A percentile compares a stretch with the other conserved stretches of the same genome.
These are phyloP conservation scores for Sutorius australiensis DNA, from an alignment of 768 basidiomycete genomes.

Conservation along the genomic window DNA sequence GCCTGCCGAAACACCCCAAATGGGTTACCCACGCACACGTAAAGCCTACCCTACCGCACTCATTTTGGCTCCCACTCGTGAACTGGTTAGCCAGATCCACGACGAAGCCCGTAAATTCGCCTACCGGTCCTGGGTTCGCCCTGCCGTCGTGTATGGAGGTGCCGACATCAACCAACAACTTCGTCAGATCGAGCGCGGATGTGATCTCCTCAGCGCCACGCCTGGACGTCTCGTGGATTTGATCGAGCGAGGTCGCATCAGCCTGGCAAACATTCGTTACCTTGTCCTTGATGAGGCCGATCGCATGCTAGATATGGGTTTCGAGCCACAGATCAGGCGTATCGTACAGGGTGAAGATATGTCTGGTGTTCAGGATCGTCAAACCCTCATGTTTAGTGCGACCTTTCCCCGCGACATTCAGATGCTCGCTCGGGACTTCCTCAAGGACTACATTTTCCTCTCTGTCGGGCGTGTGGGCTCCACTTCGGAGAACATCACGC, in stretches of 20 bases:
- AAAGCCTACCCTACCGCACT: slow-evolving; percentile 97
- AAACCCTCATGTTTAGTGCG: slow-evolving; percentile 99
- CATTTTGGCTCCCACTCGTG: slow-evolving; percentile 96
- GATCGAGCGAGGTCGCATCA: slow-evolving; percentile 96
- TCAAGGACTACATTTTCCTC: slow-evolving; percentile 98
- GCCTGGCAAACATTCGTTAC: slow-evolving; percentile 93
- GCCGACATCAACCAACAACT: slow-evolving; percentile 97
- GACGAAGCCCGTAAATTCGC: slow-evolving; percentile 99
- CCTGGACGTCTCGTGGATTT: slow-evolving; percentile 97
- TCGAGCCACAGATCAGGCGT: slow-evolving; percentile 97
- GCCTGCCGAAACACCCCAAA: slow-evolving; percentile 47
- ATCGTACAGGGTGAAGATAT: slow-evolving; percentile 99
- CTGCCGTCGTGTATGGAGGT: slow-evolving; percentile 98
- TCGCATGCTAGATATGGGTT: slow-evolving; percentile 99
- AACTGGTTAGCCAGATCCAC: slow-evolving; percentile 98
- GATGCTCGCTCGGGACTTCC: slow-evolving; percentile 90
- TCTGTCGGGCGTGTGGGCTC: slow-evolving; percentile 98
- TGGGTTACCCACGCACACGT: slow-evolving; percentile 62
- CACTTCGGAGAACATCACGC: slow-evolving; percentile 99
- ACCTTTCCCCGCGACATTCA: slow-evolving; percentile 99
- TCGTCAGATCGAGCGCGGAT: slow-evolving; percentile 91
- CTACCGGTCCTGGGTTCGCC: slow-evolving; percentile 98
- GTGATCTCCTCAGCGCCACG: slow-evolving; percentile 94
- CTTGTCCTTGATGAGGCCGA: slow-evolving; percentile 99
- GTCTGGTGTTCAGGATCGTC: slow-evolving; percentile 87